Base-by-base conservation (phyloP, 768 basidiomycete species). In the Lactarius sanguifluus region DNA sequence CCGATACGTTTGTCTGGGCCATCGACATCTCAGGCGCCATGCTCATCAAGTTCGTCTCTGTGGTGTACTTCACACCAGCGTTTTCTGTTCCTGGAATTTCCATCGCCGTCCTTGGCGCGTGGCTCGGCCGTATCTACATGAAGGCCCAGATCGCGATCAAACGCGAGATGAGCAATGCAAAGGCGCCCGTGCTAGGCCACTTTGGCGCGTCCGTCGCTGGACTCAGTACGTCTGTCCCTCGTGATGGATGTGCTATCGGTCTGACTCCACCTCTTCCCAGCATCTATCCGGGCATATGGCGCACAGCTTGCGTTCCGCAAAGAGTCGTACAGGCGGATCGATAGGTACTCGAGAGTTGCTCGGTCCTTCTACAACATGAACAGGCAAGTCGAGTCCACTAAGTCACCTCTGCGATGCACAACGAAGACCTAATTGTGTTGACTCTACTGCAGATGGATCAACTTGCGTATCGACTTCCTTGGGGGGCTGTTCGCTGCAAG, bases 211-310 rank as follows among this genome's bases (percentile, higher is more conserved):
- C 83, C 1, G 80, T 86, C 23, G 73, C 80, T 12, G 85, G 85
- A 41, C 68, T 83, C n/a, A 75, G 81, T 81, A 55, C 61, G 77
- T 72, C n/a, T 2, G 30, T 32, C 2, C 13, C 20, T 16, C 2
- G 40, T 36, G 6, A 40, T 25, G 5, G 13, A 20, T 20, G 20
- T 38, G 3, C 2, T 32, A 43, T 50, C 6, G 34, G 62, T 30
- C 28, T 58, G 43, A 61, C 16, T n/a, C 13, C 1, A n/a, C 34
- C 45, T 3, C 10, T 20, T 16, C 30, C 18, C 72, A 79, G 73
- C 76, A 9, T 82, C 83, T 2, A 85, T 87, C 47, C 78, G 85
- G 15, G 85, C 85, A 1, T 87, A 85, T 67, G 81, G 82, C 20
- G 83, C 84, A 12, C 79, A 86, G 69, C 74, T 77, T 5, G 71